Evolutionary conservation across 179 eudicot genomes (phyloP).

Genomic region (Patellifolia procumbens): DNA sequence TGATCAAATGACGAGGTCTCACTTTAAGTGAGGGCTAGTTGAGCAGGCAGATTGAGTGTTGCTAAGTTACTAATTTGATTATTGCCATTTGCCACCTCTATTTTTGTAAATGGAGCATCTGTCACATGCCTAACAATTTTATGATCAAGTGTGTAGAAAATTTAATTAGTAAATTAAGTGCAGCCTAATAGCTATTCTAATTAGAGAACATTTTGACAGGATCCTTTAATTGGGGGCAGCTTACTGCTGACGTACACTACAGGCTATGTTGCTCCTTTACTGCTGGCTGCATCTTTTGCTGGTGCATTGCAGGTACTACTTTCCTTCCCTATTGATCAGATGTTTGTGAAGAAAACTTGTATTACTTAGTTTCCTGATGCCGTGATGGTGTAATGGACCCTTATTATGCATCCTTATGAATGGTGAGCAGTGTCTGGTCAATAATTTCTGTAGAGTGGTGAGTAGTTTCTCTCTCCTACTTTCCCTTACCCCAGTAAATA

Average conservation of each 20-base stretch:
- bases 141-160: background rate
- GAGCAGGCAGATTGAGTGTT: background rate
- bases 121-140: background rate
- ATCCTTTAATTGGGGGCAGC: constrained; percentile 91
- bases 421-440: background rate
- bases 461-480: too few relatives aligned
- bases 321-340: constrained; percentile 1
- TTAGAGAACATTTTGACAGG: constrained; percentile 44
- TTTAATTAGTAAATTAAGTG: background rate
- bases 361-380: background rate
- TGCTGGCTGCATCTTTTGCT: constrained; percentile 98
- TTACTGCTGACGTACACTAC: constrained; percentile 89
- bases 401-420: background rate
- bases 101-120: background rate
- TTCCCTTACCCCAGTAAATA: too few relatives aligned
- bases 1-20: background rate
- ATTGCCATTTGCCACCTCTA: background rate
- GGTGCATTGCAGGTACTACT: constrained; percentile 89
- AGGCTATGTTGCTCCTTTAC: constrained; percentile 95
- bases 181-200: background rate
- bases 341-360: constrained; percentile 2
- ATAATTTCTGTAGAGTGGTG: too few relatives aligned
- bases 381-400: background rate
- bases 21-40: background rate
- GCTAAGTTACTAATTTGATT: background rate